A percentile compares a stretch with the other conserved stretches of the same genome.
Evolutionary conservation across 352 stramenopile genomes (phyloP).

Genomic region (Phytophthora tubulina): DNA sequence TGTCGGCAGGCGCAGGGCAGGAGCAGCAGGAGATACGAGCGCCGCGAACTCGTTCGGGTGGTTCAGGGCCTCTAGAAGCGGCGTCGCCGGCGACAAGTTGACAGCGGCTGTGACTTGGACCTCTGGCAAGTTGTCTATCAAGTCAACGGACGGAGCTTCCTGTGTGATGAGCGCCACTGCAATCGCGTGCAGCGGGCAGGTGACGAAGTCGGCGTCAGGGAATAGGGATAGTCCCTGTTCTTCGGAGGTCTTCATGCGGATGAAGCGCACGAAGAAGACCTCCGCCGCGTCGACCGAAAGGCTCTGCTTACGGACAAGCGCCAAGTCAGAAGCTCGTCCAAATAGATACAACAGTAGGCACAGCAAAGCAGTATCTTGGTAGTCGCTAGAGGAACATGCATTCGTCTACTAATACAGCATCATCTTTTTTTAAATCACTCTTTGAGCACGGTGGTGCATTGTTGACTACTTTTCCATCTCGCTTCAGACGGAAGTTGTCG

Average conservation of each 20-base stretch:
- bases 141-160: not conserved
- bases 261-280: conserved; percentile 31
- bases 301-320: not conserved
- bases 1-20: not conserved
- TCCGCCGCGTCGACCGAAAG: conserved; percentile 25
- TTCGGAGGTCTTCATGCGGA: conserved; percentile 41
- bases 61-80: conserved; percentile 16
- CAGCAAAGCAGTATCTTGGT: not conserved
- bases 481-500: no score
- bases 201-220: not conserved
- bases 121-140: conserved; percentile 15
- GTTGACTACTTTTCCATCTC: not conserved
- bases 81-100: not conserved
- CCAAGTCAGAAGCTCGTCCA: not conserved
- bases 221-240: conserved; percentile 45
- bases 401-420: not conserved
- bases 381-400: not conserved
- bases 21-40: not conserved
- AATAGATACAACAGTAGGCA: not conserved
- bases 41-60: not conserved
- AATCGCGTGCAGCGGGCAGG: conserved; percentile 31
- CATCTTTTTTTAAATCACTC: conserved; percentile 1
- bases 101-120: not conserved
- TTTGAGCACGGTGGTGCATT: not conserved
- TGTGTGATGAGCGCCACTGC: conserved; percentile 18